Percentiles rank a stretch among this genome's conserved stretches.
Evolutionary conservation across 1,284 basidiomycete genomes (phyloP).

Genomic region (Ustilago vetiveriae): DNA sequence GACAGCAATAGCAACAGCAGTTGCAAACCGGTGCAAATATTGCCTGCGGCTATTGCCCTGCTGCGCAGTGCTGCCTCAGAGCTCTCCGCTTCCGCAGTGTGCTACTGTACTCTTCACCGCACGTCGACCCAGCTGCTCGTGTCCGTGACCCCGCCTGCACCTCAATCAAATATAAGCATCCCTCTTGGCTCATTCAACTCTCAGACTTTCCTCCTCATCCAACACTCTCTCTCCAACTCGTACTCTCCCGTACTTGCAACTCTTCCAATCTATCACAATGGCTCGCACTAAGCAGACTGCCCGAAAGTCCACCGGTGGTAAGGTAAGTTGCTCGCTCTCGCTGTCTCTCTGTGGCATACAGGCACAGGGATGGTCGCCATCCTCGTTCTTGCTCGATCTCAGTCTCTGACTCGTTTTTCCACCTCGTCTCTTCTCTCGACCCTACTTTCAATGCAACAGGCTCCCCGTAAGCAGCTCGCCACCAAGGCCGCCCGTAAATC

Average conservation of each 20-base stretch:
- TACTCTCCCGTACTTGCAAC: conserved; percentile 27
- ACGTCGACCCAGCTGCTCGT: not conserved
- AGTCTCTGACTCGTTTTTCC: conserved; percentile 12
- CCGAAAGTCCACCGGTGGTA: conserved; percentile 83
- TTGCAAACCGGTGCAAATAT: not conserved
- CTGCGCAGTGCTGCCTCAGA: not conserved
- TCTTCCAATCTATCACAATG: conserved; percentile 49
- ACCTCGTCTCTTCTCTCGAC: not conserved
- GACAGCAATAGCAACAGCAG: not conserved
- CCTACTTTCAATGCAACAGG: conserved; percentile 24
- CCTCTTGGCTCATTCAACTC: conserved; percentile 17
- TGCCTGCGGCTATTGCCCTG: no score
- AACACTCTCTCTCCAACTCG: conserved; percentile 27
- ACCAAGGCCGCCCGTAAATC: conserved; percentile 67
- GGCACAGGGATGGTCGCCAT: not conserved
- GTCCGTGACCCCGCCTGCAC: conserved; percentile 8
- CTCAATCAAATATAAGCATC: conserved; percentile 46
- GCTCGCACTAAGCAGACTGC: conserved; percentile 76
- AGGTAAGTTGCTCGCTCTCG: conserved; percentile 45
- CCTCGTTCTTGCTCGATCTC: not conserved
- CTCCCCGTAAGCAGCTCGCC: conserved; percentile 67
- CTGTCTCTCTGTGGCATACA: no score
- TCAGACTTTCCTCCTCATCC: conserved; percentile 28
- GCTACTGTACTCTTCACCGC: not conserved
- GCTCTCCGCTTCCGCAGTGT: no score